A percentile compares a stretch with the other conserved stretches of the same genome.
phyloP scores from a whole-genome alignment of 208 protist genomes.

The Blechomonas ayalai region DNA sequence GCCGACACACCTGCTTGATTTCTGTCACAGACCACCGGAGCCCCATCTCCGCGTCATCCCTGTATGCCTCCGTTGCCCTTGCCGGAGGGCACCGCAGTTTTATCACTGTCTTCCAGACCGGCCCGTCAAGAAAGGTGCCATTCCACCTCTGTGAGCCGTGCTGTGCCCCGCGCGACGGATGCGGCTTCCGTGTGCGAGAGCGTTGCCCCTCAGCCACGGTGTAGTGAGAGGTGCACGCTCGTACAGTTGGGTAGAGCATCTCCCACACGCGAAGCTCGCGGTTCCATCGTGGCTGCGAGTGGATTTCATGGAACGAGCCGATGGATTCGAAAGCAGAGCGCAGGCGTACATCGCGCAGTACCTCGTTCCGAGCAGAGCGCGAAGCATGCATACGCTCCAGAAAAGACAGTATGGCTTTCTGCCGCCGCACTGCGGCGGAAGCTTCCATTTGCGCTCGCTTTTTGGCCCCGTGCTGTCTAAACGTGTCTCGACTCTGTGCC shows the following conservation, averaged over 20 bases:
- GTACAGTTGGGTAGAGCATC: slow-evolving; percentile 48
- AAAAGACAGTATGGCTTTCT: slow-evolving; percentile 25
- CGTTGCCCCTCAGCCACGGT: neutral
- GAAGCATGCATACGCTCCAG: slow-evolving; percentile 20
- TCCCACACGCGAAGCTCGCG: slow-evolving; percentile 48
- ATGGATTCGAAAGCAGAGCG: slow-evolving; percentile 31
- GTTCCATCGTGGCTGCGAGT: slow-evolving; percentile 58
- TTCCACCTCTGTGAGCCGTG: no score
- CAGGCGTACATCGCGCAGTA: slow-evolving; percentile 16
- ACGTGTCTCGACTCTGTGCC: neutral
- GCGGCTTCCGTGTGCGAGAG: neutral
- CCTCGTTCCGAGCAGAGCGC: slow-evolving; percentile 2
- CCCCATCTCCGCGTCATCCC: neutral
- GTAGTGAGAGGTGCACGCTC: slow-evolving; percentile 7
- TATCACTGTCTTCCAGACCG: slow-evolving; percentile 62
- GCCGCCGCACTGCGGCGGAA: no score
- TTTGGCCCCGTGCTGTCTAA: neutral
- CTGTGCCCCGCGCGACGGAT: neutral
- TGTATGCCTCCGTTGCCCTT: neutral
- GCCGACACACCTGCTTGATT: slow-evolving; percentile 48
- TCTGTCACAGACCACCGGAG: slow-evolving; percentile 52
- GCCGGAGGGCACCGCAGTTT: slow-evolving; percentile 38
- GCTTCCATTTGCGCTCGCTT: slow-evolving; percentile 4
- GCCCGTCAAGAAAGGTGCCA: slow-evolving; percentile 9
- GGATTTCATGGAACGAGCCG: slow-evolving; percentile 31